phyloP scores from a whole-genome alignment of 2,329 filamentous ascomycete genomes.

The Fusarium sp. region DNA sequence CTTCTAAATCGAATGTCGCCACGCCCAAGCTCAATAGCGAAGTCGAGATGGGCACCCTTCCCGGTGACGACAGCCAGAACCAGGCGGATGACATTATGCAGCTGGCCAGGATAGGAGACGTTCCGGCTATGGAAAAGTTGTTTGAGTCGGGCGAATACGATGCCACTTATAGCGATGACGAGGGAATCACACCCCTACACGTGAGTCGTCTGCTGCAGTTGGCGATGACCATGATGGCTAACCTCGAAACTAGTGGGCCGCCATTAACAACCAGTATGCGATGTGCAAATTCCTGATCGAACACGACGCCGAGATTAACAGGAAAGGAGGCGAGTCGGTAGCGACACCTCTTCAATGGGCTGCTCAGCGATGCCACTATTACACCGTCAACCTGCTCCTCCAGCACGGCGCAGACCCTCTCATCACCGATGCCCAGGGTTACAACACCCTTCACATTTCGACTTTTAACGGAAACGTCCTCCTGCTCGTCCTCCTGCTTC shows the following conservation, averaged over 20 bases:
- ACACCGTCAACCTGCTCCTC: slow-evolving; percentile 92
- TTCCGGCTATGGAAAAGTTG: slow-evolving; percentile 86
- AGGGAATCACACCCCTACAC: slow-evolving; percentile 96
- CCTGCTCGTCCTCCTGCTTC: slow-evolving; percentile 87
- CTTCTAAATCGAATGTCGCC: slow-evolving; percentile 64
- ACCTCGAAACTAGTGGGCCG: slow-evolving; percentile 80
- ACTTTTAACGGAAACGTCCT: slow-evolving; percentile 97
- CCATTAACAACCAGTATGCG: slow-evolving; percentile 98
- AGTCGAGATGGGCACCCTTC: slow-evolving; percentile 65
- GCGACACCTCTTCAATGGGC: slow-evolving; percentile 98
- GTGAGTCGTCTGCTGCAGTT: slow-evolving; percentile 62
- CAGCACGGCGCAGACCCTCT: slow-evolving; percentile 93
- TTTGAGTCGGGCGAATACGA: slow-evolving; percentile 86
- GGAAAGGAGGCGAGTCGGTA: slow-evolving; percentile 93
- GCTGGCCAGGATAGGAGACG: slow-evolving; percentile 87
- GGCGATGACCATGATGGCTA: slow-evolving; percentile 10
- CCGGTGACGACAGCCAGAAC: slow-evolving; percentile 50
- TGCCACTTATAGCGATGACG: slow-evolving; percentile 85
- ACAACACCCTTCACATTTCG: slow-evolving; percentile 96
- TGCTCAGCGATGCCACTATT: slow-evolving; percentile 95
- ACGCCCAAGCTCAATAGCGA: slow-evolving; percentile 68
- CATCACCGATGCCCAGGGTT: slow-evolving; percentile 92
- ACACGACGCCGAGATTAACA: slow-evolving; percentile 88
- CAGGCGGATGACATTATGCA: slow-evolving; percentile 90
- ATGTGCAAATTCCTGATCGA: slow-evolving; percentile 96